These are phyloP conservation scores for Jimgerdemannia flammicorona DNA, from an alignment of 192 early-diverging fungal genomes.

Conservation along the genomic window DNA sequence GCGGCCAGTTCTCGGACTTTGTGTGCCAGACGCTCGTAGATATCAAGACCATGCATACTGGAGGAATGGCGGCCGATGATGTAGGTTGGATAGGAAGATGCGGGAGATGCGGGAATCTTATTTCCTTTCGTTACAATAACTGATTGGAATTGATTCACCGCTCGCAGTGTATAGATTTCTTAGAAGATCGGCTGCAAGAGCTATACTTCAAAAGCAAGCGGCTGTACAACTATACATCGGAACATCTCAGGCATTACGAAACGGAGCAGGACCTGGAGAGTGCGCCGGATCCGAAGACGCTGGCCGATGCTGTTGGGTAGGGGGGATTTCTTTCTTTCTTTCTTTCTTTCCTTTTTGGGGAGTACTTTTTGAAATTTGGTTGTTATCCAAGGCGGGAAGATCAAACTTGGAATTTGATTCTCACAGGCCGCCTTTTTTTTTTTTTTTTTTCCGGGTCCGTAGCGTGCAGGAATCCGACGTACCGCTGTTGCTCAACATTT, in stretches of 20 bases:
- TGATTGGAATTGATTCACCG: neutral
- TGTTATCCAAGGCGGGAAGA: too few relatives aligned
- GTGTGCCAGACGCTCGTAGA: constrained; percentile 20
- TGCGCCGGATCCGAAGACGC: constrained; percentile 3
- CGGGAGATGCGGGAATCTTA: neutral
- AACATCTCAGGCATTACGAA: constrained; percentile 3
- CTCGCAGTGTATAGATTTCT: constrained; percentile 35
- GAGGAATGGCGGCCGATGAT: constrained; percentile 35
- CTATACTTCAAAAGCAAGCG: constrained; percentile 30
- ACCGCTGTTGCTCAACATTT: constrained; percentile 26
- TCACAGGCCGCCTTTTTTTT: neutral
- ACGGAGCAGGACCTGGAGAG: neutral
- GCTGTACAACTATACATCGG: constrained; percentile 15
- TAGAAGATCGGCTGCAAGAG: constrained; percentile 45
- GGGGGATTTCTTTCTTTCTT: neutral
- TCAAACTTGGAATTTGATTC: too few relatives aligned
- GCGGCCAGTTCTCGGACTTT: constrained; percentile 19
- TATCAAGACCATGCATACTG: constrained; percentile 16
- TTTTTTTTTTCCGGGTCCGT: neutral
- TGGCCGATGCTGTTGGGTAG: constrained; percentile 24
- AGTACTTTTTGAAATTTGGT: neutral
- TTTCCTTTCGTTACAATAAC: too few relatives aligned
- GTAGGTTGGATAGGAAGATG: constrained; percentile 16
- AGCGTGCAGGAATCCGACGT: constrained; percentile 27
- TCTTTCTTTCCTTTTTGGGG: too few relatives aligned